A percentile compares a stretch with the other conserved stretches of the same genome.
phyloP scores from a whole-genome alignment of 2,329 filamentous ascomycete genomes.

The Scopulariopsis brevicaulis region DNA sequence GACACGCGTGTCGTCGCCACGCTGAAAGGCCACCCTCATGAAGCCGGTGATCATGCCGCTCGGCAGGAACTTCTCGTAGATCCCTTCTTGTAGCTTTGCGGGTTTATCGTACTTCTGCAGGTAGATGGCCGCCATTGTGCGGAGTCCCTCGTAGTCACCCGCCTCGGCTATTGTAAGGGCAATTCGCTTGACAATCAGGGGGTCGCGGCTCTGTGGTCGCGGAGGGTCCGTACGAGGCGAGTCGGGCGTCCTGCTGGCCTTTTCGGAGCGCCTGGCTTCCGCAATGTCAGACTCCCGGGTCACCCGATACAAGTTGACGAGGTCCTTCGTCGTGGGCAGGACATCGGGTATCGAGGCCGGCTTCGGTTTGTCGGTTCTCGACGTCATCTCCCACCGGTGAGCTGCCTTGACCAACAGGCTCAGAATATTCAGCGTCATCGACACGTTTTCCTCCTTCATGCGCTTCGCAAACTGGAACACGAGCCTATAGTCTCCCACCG shows the following conservation, averaged over 20 bases:
- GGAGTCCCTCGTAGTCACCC: constrained; percentile 38
- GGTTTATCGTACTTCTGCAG: constrained; percentile 8
- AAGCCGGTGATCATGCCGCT: constrained; percentile 48
- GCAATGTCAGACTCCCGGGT: neutral
- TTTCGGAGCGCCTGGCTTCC: constrained; percentile 7
- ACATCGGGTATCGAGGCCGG: constrained; percentile 6
- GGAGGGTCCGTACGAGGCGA: constrained; percentile 8
- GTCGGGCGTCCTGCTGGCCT: neutral
- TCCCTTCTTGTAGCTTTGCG: neutral
- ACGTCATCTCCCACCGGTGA: constrained; percentile 16
- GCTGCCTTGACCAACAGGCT: constrained; percentile 5
- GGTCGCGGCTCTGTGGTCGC: constrained; percentile 1
- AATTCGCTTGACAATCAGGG: constrained; percentile 18
- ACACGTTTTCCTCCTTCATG: constrained; percentile 29
- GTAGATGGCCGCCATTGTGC: constrained; percentile 45
- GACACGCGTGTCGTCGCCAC: constrained; percentile 47
- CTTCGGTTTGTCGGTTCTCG: constrained; percentile 23
- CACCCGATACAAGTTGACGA: constrained; percentile 16
- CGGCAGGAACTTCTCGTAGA: constrained; percentile 22
- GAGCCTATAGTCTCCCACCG: constrained; percentile 28
- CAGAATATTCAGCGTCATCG: constrained; percentile 26
- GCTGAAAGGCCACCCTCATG: constrained; percentile 54
- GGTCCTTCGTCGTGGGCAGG: constrained; percentile 15
- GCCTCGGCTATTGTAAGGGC: constrained; percentile 21
- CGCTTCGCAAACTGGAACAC: constrained; percentile 28